Percentiles rank a stretch among this genome's conserved stretches.
These are phyloP conservation scores for Coemansia sp. DNA, from an alignment of 192 early-diverging fungal genomes.

Conservation along the genomic window DNA sequence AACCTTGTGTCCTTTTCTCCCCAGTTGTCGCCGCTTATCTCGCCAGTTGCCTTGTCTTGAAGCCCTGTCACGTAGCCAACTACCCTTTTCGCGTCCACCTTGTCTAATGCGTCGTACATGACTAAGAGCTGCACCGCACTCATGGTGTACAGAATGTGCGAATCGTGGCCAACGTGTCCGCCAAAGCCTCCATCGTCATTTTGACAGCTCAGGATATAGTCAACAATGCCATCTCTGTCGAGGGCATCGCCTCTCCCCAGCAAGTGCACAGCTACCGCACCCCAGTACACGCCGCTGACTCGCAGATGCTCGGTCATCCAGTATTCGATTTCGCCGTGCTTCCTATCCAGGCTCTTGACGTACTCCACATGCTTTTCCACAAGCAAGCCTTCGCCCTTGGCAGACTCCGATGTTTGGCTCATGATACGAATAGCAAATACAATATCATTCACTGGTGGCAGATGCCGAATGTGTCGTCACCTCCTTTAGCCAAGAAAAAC, in stretches of 20 bases:
- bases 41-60: conserved; percentile 69
- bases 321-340: conserved; percentile 88
- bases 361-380: conserved; percentile 73
- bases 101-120: conserved; percentile 80
- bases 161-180: conserved; percentile 83
- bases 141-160: conserved; percentile 90
- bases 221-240: conserved; percentile 71
- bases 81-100: conserved; percentile 67
- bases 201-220: conserved; percentile 82
- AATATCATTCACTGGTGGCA: too few species aligned
- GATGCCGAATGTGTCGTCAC: too few species aligned
- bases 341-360: conserved; percentile 76
- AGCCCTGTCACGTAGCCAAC: conserved; percentile 67
- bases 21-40: conserved; percentile 91
- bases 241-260: conserved; percentile 69
- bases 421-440: conserved; percentile 1
- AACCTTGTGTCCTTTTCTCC: conserved; percentile 97
- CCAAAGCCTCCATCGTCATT: conserved; percentile 87
- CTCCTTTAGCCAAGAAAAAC: too few species aligned
- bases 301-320: conserved; percentile 93
- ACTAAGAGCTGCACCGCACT: conserved; percentile 88
- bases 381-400: conserved; percentile 38
- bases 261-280: conserved; percentile 79
- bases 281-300: conserved; percentile 95
- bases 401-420: background rate